Evolutionary conservation across 805 yeast species (phyloP), one percentile per base, ranked within the genome.

Genomic region (Nakazawaea wickerhamii): DNA sequence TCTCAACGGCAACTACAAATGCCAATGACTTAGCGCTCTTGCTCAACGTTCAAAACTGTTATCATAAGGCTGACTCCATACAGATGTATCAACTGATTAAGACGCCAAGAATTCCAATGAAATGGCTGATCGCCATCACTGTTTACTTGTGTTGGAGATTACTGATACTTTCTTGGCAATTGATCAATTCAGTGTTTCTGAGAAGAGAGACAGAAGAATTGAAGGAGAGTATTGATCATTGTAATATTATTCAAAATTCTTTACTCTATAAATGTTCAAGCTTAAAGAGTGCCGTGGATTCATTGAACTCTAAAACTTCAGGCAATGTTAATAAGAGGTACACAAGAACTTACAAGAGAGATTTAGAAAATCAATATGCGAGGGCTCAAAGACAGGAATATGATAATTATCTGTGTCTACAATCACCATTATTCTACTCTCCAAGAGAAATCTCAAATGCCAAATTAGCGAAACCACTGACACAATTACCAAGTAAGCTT

Each of bases 21-120:
- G 38, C 49, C 3, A 45, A 40, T 30, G 65, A 58, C 38, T 38
- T 55, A 3, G 47, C 54, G 18, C 30, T 59, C 5, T 36, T 58
- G 15, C 46, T 56, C 21, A 50, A 49, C 26, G 45, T 59, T 26
- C 64, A 59, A 36, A 46, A 48, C 17, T 61, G 65, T 42, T 53
- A 50, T 33, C 53, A 55, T 40, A 57, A 58, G 21, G 51, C 55
- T 2, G 55, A 52, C 34, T 34, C 51, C 3, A 25, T 50, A 7
- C 51, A 54, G 28, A 39, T 48, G 22, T 45, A 44, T 4, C 34
- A 40, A 30, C 44, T 38, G 5, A 31, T 47, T 19, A 37, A 40
- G 11, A 25, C 27, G 9, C 26, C 44, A 14, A 18, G 21, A n/a
- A 9, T 13, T 13, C 17, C 32, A 20, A 27, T 4, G 4, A 48